These are phyloP conservation scores for Heritiera littoralis DNA, from an alignment of 345 rosid genomes.

Conservation along the genomic window DNA sequence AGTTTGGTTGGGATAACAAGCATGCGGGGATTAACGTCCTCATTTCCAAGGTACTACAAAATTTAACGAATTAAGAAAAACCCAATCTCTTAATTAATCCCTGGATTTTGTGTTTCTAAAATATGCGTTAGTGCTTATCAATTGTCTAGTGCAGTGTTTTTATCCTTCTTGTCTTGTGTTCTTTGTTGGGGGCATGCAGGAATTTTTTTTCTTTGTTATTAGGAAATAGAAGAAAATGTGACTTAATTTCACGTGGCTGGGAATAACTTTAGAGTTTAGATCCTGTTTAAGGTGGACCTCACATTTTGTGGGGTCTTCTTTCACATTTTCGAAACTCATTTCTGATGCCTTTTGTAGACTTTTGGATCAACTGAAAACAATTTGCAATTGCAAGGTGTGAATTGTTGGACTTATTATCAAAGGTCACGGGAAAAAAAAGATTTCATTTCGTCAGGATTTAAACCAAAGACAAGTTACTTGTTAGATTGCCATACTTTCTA, in stretches of 20 bases:
- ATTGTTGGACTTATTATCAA: neutral
- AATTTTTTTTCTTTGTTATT: neutral
- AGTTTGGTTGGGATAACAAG: slow-evolving; percentile 98
- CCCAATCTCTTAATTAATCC: slow-evolving; percentile 8
- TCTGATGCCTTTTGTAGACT: neutral
- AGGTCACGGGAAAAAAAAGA: neutral
- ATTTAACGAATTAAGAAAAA: neutral
- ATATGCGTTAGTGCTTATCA: neutral
- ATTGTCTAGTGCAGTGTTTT: slow-evolving; percentile 22
- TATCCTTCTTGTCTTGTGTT: slow-evolving; percentile 29
- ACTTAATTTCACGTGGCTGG: slow-evolving; percentile 38
- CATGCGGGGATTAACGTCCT: slow-evolving; percentile 94
- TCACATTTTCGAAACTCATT: slow-evolving; percentile 6
- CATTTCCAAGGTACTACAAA: slow-evolving; percentile 70
- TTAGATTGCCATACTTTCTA: slow-evolving; percentile 9
- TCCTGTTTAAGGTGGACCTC: slow-evolving; percentile 17
- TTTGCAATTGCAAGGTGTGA: slow-evolving; percentile 6
- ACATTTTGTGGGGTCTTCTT: slow-evolving; percentile 20
- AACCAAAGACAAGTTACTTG: neutral
- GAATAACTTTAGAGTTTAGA: neutral
- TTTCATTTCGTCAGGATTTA: neutral
- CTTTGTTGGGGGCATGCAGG: slow-evolving; percentile 24
- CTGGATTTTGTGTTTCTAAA: neutral
- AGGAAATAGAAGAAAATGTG: neutral
- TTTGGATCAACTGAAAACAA: slow-evolving; percentile 20